Base-by-base conservation (phyloP, 768 basidiomycete species). In the Auricularia sp. region DNA sequence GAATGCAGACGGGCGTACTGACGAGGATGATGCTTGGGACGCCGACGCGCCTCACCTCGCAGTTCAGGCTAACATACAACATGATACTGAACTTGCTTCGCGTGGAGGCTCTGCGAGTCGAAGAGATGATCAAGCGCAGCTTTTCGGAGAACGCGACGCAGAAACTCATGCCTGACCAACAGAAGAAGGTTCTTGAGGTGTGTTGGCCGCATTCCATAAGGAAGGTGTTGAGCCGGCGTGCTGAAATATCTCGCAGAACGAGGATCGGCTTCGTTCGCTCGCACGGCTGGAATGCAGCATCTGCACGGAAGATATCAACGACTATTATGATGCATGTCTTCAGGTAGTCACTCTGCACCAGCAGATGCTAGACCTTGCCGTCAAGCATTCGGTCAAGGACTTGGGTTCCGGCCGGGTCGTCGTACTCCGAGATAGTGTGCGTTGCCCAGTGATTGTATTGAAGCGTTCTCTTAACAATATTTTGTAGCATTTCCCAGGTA, bases 41-140 rank as follows among this genome's bases (percentile, higher is more conserved):
- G 39, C 93, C 97, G 1, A 89, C 89, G 64, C 94, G 94, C 74
- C 83, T 99, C 18, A 85, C 88, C 59, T 98, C 96, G 1, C 97
- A 98, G 72, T 99, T 99, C 80, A 83, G 97, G 64, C 81, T 99
- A 68, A 99, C 97, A 1, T 99, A 98, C 77, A 98, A 98, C 74
- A 98, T 99, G 97, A 98, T 99, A 67, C 77, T 99, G 66, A 99
- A 99, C 72, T 78, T 99, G 45, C 82, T 99, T 10, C 87, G 97
- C 21, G 97, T 99, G 10, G 97, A 99, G 72, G 95, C 97, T 0
- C 80, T 99, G 59, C 82, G 87, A 66, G 96, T 98, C 18, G 97
- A 99, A 72, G 97, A 99, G 76, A 99, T 99, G 97, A 98, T 99
- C 73, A 98, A 98, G 75, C 83, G 97, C 45, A 94, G 92, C 73